Conservation (phyloP, 805 yeast genomes). For the Starmerella vitae region DNA sequence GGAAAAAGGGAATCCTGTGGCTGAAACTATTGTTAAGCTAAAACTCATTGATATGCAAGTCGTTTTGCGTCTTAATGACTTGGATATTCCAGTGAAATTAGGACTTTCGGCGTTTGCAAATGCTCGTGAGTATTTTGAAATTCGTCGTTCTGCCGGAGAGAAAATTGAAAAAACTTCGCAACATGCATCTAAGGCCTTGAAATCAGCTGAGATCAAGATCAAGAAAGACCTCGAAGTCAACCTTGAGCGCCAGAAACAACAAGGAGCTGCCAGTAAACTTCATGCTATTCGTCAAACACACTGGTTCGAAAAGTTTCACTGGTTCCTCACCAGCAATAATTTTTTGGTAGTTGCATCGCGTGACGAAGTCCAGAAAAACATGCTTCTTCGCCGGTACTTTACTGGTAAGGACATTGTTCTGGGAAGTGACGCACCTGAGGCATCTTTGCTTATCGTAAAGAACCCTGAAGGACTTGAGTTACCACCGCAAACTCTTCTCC, state of each 20-base stretch:
- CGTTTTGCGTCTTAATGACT: constrained; percentile 40
- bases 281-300: constrained; percentile 55
- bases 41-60: constrained; percentile 58
- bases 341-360: constrained; percentile 78
- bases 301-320: constrained; percentile 88
- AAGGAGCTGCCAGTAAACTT: constrained; percentile 28
- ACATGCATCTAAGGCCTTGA: constrained; percentile 63
- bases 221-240: constrained; percentile 50
- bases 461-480: constrained; percentile 53
- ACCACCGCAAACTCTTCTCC: constrained; percentile 77
- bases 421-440: constrained; percentile 57
- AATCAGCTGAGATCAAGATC: constrained; percentile 69
- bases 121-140: constrained; percentile 66
- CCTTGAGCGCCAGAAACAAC: constrained; percentile 43
- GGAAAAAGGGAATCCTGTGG: constrained; percentile 47
- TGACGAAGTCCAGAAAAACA: constrained; percentile 65
- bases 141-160: constrained; percentile 57
- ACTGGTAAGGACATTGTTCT: constrained; percentile 60
- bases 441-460: constrained; percentile 65
- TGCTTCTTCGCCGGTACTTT: constrained; percentile 66
- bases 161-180: constrained; percentile 72
- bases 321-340: constrained; percentile 80
- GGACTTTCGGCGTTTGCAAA: constrained; percentile 72
- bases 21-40: constrained; percentile 49
- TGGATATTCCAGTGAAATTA: constrained; percentile 55